Base-by-base conservation (phyloP, 768 basidiomycete species). In the Fomitopsis serialis region DNA sequence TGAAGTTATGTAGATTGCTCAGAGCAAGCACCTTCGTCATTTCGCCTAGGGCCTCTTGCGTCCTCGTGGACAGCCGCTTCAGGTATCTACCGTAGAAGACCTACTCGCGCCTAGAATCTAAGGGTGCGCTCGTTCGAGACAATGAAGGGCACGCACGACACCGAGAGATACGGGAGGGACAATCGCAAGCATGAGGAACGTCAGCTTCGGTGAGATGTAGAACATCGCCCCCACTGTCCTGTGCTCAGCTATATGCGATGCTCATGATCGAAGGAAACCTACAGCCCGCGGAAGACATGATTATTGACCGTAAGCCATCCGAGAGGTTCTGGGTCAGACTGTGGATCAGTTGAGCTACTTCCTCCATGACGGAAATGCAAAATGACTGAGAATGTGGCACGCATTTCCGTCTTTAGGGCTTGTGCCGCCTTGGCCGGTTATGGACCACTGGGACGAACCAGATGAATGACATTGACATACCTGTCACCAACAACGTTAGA, bases 31-130 rank as follows among this genome's bases (percentile, higher is more conserved):
- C 77, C 69, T 81, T 94, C 29, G 93, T 92, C 94, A 96, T 93
- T 51, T 96, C 94, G 52, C 95, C 95, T 48, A 97, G 79, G 1
- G 95, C 92, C 63, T 94, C 93, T 68, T 99, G 96, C 6, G 96
- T 95, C 62, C 85, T 75, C 61, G 91, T 92, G 7, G 92, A 92
- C 2, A 99, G 80, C 56, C 85, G 87, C 66, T 94, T 92, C 50
- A 99, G 72, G 70, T 98, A 99, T 12, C 94, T 84, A 58, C 96
- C 95, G 62, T 99, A 99, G 67, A 93, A 89, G 12, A 98, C 91
- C 89, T 96, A 57, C 29, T 22, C 9, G 22, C 24, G 7, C 2
- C 36, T 47, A 12, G 15, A 0, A 23, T 47, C 24, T 51, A 37
- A 42, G 9, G 7, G 6, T 8, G 15, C 34, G n/a, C 6, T 32